A percentile compares a stretch with the other conserved stretches of the same genome.
Evolutionary conservation across 306 rosid species (phyloP).

Genomic region (Fragaria nilgerrensis): DNA sequence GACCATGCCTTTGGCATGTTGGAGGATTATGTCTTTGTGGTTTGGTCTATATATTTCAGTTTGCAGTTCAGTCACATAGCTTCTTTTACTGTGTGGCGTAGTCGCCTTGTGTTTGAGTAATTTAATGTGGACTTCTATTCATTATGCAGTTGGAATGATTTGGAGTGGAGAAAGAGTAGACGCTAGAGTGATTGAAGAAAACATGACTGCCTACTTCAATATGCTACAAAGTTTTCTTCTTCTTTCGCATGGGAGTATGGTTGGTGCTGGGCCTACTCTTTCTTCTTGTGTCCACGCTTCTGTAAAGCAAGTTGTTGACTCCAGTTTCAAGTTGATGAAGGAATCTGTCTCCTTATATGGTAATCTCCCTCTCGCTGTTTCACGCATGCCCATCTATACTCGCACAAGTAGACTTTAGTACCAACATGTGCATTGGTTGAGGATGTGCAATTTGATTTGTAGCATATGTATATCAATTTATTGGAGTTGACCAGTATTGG

Average conservation of each 20-base stretch:
- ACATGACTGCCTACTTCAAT: conserved; percentile 70
- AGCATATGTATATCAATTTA: not conserved
- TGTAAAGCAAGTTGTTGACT: conserved; percentile 69
- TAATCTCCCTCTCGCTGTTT: conserved; percentile 24
- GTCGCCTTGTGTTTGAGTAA: conserved; percentile 6
- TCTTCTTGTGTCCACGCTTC: conserved; percentile 57
- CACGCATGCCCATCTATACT: not conserved
- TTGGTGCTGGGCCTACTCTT: conserved; percentile 78
- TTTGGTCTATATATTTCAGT: not conserved
- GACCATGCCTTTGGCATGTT: not conserved
- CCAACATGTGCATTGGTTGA: not conserved
- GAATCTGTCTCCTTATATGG: conserved; percentile 69
- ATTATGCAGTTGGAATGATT: conserved; percentile 79
- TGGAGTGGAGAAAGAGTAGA: conserved; percentile 71
- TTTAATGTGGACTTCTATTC: conserved; percentile 10
- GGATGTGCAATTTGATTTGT: not conserved
- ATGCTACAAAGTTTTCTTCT: conserved; percentile 77
- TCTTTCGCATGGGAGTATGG: conserved; percentile 67
- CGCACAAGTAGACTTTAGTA: not conserved
- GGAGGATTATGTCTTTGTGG: not conserved
- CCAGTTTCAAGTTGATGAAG: conserved; percentile 67
- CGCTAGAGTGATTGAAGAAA: conserved; percentile 65
- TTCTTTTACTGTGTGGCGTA: not conserved
- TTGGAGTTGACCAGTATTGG: not conserved
- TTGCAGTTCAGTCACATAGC: not conserved